phyloP scores from a whole-genome alignment of 2,329 filamentous ascomycete species.

The Neonectria ditissima region DNA sequence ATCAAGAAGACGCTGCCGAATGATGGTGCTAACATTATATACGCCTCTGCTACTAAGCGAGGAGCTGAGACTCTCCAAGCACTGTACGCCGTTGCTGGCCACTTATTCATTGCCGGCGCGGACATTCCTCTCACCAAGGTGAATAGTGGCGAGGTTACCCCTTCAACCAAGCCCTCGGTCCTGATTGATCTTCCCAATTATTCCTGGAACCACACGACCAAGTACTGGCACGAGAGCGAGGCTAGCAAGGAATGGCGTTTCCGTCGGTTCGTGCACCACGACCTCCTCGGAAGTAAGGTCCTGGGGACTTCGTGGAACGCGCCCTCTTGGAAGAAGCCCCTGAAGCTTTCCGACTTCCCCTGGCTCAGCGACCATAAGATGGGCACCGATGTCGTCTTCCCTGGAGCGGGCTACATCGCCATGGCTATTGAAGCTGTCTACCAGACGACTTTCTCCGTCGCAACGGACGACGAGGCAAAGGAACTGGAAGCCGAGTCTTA shows the following conservation, averaged over 20 bases:
- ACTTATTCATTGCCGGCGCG: slow-evolving; percentile 15
- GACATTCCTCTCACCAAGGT: slow-evolving; percentile 14
- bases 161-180: slow-evolving; percentile 36
- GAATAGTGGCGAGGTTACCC: slow-evolving; percentile 5
- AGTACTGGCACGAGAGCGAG: slow-evolving; percentile 58
- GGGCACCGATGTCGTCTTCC: slow-evolving; percentile 54
- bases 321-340: slow-evolving; percentile 53
- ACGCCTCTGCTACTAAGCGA: slow-evolving; percentile 7
- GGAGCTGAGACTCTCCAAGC: slow-evolving; percentile 9
- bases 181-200: slow-evolving; percentile 55
- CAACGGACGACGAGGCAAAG: slow-evolving; percentile 1
- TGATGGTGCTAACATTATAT: slow-evolving; percentile 9
- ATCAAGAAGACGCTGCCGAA: slow-evolving; percentile 33
- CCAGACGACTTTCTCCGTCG: slow-evolving; percentile 38
- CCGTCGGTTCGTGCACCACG: slow-evolving; percentile 53
- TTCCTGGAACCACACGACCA: slow-evolving; percentile 58
- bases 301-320: slow-evolving; percentile 48
- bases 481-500: neutral
- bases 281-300: slow-evolving; percentile 55
- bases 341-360: slow-evolving; percentile 52
- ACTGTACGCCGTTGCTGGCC: slow-evolving; percentile 9
- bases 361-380: slow-evolving; percentile 59
- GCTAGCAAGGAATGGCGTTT: slow-evolving; percentile 51
- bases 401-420: slow-evolving; percentile 53
- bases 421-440: slow-evolving; percentile 55